Evolutionary conservation across 1,284 basidiomycete species (phyloP).

Genomic region (Irpex rosettiformis): DNA sequence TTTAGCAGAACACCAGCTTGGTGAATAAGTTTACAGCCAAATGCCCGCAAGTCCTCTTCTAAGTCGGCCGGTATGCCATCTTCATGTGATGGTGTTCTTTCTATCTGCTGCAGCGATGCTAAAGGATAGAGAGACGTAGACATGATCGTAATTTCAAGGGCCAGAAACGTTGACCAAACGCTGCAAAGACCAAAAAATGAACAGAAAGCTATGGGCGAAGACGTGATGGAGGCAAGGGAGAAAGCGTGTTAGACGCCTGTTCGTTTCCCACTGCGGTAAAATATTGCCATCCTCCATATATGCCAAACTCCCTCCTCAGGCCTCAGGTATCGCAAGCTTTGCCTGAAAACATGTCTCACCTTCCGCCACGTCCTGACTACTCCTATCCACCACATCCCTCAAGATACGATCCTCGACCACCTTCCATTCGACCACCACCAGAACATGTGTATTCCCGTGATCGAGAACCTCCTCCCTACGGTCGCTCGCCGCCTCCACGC

Average conservation of each 20-base stretch:
- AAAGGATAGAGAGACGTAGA: constrained; percentile 68
- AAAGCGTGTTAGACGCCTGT: not conserved
- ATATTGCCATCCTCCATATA: not conserved
- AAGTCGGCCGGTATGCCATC: constrained; percentile 82
- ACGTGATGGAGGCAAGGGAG: not conserved
- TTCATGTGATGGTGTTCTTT: constrained; percentile 72
- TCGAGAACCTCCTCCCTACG: constrained; percentile 24
- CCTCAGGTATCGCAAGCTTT: not conserved
- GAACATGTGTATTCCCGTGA: constrained; percentile 20
- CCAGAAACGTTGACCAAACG: too few species aligned
- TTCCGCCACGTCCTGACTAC: constrained; percentile 35
- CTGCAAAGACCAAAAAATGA: too few species aligned
- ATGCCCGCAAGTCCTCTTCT: constrained; percentile 84
- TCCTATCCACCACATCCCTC: constrained; percentile 18
- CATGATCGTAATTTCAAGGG: not conserved
- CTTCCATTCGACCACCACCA: constrained; percentile 4
- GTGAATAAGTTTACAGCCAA: constrained; percentile 91
- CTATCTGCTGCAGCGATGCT: constrained; percentile 77
- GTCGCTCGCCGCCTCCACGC: constrained; percentile 20
- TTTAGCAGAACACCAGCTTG: constrained; percentile 89
- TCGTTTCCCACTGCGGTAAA: not conserved
- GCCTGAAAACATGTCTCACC: constrained; percentile 19
- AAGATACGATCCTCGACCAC: constrained; percentile 19
- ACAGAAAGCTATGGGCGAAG: not conserved
- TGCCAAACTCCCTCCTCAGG: not conserved